Base-by-base conservation (phyloP, 2,329 filamentous ascomycete genomes). In the Apiospora hydei region DNA sequence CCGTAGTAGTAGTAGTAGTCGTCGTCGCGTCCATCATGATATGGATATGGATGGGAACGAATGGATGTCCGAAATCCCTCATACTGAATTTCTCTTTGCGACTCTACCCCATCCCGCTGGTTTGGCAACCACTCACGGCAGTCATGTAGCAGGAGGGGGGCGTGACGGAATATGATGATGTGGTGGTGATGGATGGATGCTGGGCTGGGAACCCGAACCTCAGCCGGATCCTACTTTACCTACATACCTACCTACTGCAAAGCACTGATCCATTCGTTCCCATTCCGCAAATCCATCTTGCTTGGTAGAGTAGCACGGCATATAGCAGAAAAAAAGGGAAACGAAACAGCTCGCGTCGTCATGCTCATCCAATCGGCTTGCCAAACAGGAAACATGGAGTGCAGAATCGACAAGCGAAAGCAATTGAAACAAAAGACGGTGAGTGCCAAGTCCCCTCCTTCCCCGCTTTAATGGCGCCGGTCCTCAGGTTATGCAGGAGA, bases 31-130 rank as follows among this genome's bases (percentile, higher is more conserved):
- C n/a, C 46, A 18, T 46, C 46, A 49, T 49, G 46, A 49, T 49
- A 30, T 3, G 26, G 24, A n/a, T n/a, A n/a, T n/a, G n/a, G n/a
- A n/a, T n/a, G n/a, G n/a, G 51, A 38, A 61, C 38, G 53, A 21
- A 34, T 61, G 53, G 53, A 34, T 61, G 53, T 61, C 53, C 53
- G 53, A 61, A 61, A 61, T 61, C 53, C 53, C 53, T 61, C 53
- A 61, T 61, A 61, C 2, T 34, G 5, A 7, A n/a, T 10, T 49
- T 49, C 46, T 47, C 41, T 47, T 10, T 47, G 18, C 46, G 8
- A 57, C 18, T 11, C 30, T 61, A 38, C 53, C 26, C 53, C 53
- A 61, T 61, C 30, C 53, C 53, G 18, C 53, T 4, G 18, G 30
- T 38, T 18, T 61, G 53, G 53, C 53, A 61, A 61, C 53, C 53